Percentiles rank a stretch among this genome's conserved stretches.
phyloP scores from a whole-genome alignment of 192 early-diverging fungal genomes.

The Coemansia sp. region DNA sequence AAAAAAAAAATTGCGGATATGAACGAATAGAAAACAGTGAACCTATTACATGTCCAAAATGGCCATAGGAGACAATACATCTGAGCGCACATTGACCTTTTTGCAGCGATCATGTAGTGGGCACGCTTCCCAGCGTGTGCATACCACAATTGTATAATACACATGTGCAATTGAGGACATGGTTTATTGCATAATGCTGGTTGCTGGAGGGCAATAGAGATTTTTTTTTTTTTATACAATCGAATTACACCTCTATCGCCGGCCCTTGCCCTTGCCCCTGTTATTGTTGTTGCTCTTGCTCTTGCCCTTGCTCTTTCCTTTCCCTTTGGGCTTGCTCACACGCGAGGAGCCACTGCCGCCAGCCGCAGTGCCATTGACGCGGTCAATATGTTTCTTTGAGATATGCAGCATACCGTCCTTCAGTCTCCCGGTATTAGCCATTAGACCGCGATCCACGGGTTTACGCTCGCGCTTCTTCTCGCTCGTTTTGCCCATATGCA shows the following conservation, averaged over 20 bases:
- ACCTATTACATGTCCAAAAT: neutral
- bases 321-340: constrained; percentile 19
- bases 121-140: neutral
- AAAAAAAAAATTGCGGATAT: neutral
- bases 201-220: neutral
- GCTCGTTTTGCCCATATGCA: constrained; percentile 27
- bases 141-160: constrained; percentile 10
- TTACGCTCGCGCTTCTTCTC: constrained; percentile 9
- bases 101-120: constrained; percentile 2
- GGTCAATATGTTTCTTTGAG: constrained; percentile 45
- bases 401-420: constrained; percentile 49
- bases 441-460: constrained; percentile 27
- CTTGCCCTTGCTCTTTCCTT: constrained; percentile 7
- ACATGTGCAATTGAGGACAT: neutral
- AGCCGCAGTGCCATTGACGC: constrained; percentile 18
- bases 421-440: constrained; percentile 24
- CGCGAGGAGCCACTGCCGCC: neutral
- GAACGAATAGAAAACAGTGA: no score
- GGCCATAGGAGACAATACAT: constrained; percentile 2
- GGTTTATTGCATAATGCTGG: constrained; percentile 1
- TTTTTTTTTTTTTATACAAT: neutral
- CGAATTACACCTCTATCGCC: neutral
- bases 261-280: constrained; percentile 9
- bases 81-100: constrained; percentile 11
- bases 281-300: neutral